phyloP scores from a whole-genome alignment of 371 early-diverging fungal genomes.

The Mortierella sp. region DNA sequence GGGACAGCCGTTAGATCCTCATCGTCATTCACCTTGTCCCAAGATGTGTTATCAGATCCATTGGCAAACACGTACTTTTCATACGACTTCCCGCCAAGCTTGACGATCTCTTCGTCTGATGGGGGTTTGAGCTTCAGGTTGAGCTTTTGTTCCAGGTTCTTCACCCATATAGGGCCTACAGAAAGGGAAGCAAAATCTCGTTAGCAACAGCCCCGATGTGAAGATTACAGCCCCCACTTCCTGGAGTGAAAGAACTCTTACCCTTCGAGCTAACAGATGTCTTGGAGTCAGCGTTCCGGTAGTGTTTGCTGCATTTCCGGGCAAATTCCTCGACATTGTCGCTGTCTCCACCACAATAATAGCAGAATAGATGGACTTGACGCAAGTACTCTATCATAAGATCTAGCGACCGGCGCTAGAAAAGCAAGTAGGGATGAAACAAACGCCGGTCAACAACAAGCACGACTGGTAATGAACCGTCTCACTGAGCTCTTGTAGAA shows the following conservation, averaged over 20 bases:
- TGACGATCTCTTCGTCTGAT: constrained; percentile 72
- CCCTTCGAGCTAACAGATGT: constrained; percentile 39
- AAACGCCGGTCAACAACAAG: too few relatives aligned
- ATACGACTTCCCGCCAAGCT: constrained; percentile 79
- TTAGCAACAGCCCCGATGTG: background rate
- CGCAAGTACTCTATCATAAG: constrained; percentile 86
- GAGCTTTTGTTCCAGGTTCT: constrained; percentile 74
- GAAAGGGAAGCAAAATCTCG: background rate
- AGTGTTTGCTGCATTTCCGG: constrained; percentile 79
- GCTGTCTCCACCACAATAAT: constrained; percentile 89
- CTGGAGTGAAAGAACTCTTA: too few relatives aligned
- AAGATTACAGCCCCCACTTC: too few relatives aligned
- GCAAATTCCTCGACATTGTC: constrained; percentile 85
- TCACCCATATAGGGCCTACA: constrained; percentile 64
- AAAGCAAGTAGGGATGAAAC: background rate
- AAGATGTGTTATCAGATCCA: too few relatives aligned
- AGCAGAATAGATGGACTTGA: constrained; percentile 93
- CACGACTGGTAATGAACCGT: too few relatives aligned
- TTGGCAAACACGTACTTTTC: constrained; percentile 64
- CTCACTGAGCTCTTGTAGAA: too few relatives aligned
- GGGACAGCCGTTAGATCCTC: too few relatives aligned
- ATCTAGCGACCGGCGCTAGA: constrained; percentile 71
- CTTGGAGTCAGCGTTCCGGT: constrained; percentile 64
- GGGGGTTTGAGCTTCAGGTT: constrained; percentile 69
- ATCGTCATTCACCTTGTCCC: background rate